phyloP scores from a whole-genome alignment of 163 green algal species.

The Scenedesmus sp. region DNA sequence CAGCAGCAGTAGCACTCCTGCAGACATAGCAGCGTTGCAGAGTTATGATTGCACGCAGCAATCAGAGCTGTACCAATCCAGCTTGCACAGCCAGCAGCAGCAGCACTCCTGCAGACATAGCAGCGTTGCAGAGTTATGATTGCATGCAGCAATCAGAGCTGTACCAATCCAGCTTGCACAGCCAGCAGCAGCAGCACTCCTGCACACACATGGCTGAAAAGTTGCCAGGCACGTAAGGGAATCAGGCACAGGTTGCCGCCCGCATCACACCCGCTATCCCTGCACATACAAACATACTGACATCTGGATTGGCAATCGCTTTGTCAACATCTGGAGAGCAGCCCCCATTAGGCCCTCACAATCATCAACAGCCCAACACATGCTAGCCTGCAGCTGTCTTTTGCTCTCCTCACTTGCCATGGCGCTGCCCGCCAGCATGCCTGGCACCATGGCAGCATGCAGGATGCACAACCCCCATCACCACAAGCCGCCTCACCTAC shows the following conservation, averaged over 20 bases:
- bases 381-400: no score
- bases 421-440: background rate
- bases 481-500: background rate
- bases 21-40: background rate
- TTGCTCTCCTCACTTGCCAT: background rate
- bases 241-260: background rate
- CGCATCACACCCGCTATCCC: background rate
- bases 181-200: no score
- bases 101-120: background rate
- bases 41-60: background rate
- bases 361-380: no score
- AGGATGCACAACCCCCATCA: no score
- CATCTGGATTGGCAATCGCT: no score
- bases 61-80: background rate
- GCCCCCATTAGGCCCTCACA: no score
- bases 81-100: slow-evolving; percentile 6
- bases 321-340: no score
- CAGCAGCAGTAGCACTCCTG: slow-evolving; percentile 18
- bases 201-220: no score
- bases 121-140: background rate
- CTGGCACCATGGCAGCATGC: no score
- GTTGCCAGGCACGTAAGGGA: no score
- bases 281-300: background rate
- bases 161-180: no score
- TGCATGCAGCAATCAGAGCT: background rate